Base-by-base conservation (phyloP, 2,329 filamentous ascomycete genomes). In the Paraphoma sp. region DNA sequence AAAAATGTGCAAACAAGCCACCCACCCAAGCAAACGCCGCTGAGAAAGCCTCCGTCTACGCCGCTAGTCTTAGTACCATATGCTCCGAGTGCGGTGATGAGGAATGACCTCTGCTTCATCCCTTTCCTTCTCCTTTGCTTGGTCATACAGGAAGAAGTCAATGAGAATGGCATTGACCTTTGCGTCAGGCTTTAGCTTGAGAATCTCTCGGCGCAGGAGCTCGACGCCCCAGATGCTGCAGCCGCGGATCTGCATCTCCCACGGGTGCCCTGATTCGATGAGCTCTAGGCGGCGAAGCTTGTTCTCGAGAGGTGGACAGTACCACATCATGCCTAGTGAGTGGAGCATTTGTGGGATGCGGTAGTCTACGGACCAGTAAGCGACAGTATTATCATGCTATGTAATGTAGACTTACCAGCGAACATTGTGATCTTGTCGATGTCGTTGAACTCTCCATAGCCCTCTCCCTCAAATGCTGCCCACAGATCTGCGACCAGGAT, bases 371-470 rank as follows among this genome's bases (percentile, higher is more conserved):
- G 23, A 23, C 23, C 2, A 23, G 23, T 23, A 23, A 23, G 23
- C 23, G 23, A 5, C 23, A 23, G 23, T 23, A 3, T 5, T 23
- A 23, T 23, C 23, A 23, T 23, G 23, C 3, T 23, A 5, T 5
- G 23, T 5, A 23, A 3, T 5, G 2, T 23, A 23, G 23, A 23
- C 23, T 23, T 5, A 23, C 23, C 23, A 23, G 95, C 93, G 81
- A 99, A 99, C 89, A 98, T 98, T 58, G 95, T 99, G 69, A 99
- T 90, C 74, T 93, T 92, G 78, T 95, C 90, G 67, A 99, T 97
- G 73, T 99, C 95, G 54, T 87, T 74, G 76, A 99, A 99, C 29
- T 84, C 81, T 31, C 95, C 96, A 69, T 89, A 93, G 28, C 85
- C 83, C 64, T 89, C 82, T 45, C 92, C 93, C 51, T 94, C 87